Base-by-base conservation (phyloP, 1,284 basidiomycete species). In the Ganoderma leucocontextum region DNA sequence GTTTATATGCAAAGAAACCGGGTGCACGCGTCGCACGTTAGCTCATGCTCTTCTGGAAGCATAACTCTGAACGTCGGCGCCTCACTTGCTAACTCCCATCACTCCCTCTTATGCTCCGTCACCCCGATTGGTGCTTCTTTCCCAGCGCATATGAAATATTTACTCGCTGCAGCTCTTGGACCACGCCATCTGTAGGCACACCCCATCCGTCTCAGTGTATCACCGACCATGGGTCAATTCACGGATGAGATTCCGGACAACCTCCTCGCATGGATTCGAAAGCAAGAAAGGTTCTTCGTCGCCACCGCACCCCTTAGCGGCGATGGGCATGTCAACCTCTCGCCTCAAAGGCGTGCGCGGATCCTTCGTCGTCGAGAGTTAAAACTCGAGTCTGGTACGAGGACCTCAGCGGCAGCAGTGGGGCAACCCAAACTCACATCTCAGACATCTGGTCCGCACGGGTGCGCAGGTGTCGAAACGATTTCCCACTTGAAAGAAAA, bases 401-500 rank as follows among this genome's bases (percentile, higher is more conserved):
- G 64, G 87, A 89, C 73, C 75, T 88, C 63, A 80, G 81, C 6
- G 88, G 87, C 2, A 88, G 84, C 71, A 87, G 87, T 86, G n/a
- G n/a, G n/a, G n/a, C n/a, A n/a, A n/a, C n/a, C n/a, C n/a, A n/a
- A n/a, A n/a, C n/a, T n/a, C n/a, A n/a, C n/a, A n/a, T n/a, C n/a
- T n/a, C n/a, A n/a, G n/a, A n/a, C n/a, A n/a, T n/a, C n/a, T n/a
- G n/a, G n/a, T n/a, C n/a, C n/a, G n/a, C n/a, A n/a, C n/a, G n/a
- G n/a, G n/a, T n/a, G n/a, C n/a, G 4, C 64, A 87, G 87, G 86
- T 2, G 74, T 82, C 17, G 87, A 89, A 73, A 89, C 87, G 0
- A 84, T 88, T 57, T 79, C 88, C 0, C 88, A 89, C 70, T 38
- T 89, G 8, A 80, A 83, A 13, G 87, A 89, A 75, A 89, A 89